Base-by-base conservation (phyloP, 1,139 yeast genomes). In the Hemisphaericaspora lyxosophila region DNA sequence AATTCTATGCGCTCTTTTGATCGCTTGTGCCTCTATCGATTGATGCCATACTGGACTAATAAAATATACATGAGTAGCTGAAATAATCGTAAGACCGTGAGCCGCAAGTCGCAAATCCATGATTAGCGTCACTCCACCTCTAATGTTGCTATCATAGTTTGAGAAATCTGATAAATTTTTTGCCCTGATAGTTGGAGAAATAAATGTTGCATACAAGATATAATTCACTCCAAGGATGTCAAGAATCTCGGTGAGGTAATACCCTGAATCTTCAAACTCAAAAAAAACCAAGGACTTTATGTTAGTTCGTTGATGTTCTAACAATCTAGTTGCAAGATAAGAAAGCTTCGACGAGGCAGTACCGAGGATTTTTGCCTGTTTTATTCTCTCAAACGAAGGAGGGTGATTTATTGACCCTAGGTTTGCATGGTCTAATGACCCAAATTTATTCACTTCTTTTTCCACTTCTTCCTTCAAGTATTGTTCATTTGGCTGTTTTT, bases 21-120 rank as follows among this genome's bases (percentile, higher is more conserved):
- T 42, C 8, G 46, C 45, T 31, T 42, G 45, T 8, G 42, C 87
- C 51, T 82, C 88, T 7, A 79, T 67, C 0, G 85, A 74, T 41
- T 80, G 69, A 47, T 73, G 77, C 88, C 89, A 83, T 2, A 82
- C 82, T 0, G 89, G 89, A 46, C 74, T 80, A 11, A 82, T 65
- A 48, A 83, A 82, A 49, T 80, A 82, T 3, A 82, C 85, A 38
- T 79, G 68, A 0, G 87, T 79, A 3, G 89, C 89, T 1, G 82
- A 70, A 16, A 80, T 75, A 6, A 83, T 79, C 0, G 85, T 81
- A 36, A 83, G 57, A 0, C 90, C 90, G 60, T 82, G 87, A 0
- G 89, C 70, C 0, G 89, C 89, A 38, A 82, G 55, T 44, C 75
- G 70, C 37, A 82, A 61, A 51, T 82, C 88, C 89, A 83, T 83